Conservation (phyloP, 2,329 filamentous ascomycete species). For the Neopestalotiopsis rosae region DNA sequence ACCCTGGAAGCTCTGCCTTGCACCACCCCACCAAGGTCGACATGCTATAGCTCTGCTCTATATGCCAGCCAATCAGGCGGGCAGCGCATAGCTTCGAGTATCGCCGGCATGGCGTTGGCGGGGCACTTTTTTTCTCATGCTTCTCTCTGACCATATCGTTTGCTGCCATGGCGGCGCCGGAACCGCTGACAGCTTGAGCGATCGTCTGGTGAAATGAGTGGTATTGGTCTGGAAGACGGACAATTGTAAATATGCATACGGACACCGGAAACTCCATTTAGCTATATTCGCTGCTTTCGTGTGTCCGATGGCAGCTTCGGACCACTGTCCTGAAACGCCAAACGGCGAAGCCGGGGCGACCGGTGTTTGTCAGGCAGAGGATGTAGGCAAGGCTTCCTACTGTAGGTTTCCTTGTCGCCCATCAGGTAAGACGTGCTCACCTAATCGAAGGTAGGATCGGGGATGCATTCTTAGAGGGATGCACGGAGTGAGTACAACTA, state of each 20-base stretch:
- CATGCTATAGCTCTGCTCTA: not conserved
- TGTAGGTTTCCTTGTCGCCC: not conserved
- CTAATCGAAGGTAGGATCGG: not conserved
- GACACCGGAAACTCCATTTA: not conserved
- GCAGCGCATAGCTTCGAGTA: constrained; percentile 13
- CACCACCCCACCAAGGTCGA: constrained; percentile 6
- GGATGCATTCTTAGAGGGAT: not conserved
- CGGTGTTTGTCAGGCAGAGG: not conserved
- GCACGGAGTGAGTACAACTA: not conserved
- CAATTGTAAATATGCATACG: not conserved
- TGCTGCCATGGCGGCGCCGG: not conserved
- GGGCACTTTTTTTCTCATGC: not conserved
- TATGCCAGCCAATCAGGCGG: constrained; percentile 12
- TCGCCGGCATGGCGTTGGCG: not conserved
- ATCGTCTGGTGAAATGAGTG: not conserved
- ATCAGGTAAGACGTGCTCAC: not conserved
- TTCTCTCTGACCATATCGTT: not conserved
- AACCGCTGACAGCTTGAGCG: not conserved
- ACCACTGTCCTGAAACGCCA: constrained; percentile 14
- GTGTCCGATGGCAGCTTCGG: not conserved
- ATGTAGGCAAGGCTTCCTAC: not conserved
- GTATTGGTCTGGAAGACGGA: not conserved
- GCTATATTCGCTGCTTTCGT: too few relatives aligned
- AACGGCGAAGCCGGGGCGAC: not conserved
- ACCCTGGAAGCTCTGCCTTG: constrained; percentile 15